Conservation (phyloP, 129 eudicot species). For the Scalesia atractyloides region DNA sequence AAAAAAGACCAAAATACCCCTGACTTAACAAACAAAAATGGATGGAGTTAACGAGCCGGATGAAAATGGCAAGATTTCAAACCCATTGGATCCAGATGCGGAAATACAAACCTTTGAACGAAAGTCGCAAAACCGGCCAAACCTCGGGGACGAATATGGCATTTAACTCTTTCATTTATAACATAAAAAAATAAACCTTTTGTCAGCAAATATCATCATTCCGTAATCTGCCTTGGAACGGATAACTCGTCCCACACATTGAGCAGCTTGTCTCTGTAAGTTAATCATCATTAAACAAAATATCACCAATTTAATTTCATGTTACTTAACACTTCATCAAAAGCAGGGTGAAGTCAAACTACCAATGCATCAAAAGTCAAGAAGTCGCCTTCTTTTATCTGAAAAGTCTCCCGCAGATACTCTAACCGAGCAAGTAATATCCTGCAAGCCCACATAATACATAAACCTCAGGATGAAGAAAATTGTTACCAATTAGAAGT, state of each 20-base stretch:
- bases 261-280: constrained; percentile 98
- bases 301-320: not conserved
- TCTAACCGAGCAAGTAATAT: constrained; percentile 92
- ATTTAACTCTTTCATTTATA: not conserved
- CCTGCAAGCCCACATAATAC: constrained; percentile 49
- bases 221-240: constrained; percentile 99
- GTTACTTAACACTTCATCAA: constrained; percentile 1
- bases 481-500: not conserved
- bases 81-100: too few species aligned
- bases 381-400: constrained; percentile 98
- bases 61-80: too few species aligned
- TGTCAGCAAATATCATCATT: constrained; percentile 99
- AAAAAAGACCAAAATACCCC: too few species aligned
- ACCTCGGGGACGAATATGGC: too few species aligned
- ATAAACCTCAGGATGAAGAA: constrained; percentile 4
- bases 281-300: not conserved
- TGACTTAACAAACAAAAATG: too few species aligned
- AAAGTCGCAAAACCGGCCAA: too few species aligned
- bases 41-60: too few species aligned
- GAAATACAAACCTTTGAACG: too few species aligned
- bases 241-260: constrained; percentile 97
- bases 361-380: constrained; percentile 97
- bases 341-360: constrained; percentile 16
- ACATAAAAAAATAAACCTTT: constrained; percentile 49
- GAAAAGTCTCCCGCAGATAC: constrained; percentile 93